phyloP scores from a whole-genome alignment of 129 eudicot species.

The Smallanthus sonchifolius region DNA sequence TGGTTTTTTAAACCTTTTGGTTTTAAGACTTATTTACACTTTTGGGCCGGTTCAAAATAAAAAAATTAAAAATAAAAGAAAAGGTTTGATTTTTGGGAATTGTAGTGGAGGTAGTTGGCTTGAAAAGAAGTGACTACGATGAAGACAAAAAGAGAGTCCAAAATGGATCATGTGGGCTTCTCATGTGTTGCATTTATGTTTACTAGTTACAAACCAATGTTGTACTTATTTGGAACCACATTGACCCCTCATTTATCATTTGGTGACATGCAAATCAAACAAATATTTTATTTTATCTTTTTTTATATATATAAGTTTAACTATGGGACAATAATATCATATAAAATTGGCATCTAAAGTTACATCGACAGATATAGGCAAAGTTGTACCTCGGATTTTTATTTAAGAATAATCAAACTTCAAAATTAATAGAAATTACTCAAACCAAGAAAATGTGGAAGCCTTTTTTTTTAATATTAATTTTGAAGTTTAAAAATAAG shows the following conservation, averaged over 20 bases:
- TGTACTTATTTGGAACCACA: conserved; percentile 2
- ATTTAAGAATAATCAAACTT: too few relatives aligned
- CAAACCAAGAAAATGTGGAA: too few relatives aligned
- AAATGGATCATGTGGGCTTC: conserved; percentile 20
- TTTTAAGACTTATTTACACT: neutral
- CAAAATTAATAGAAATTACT: too few relatives aligned
- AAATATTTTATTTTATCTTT: neutral
- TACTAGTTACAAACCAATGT: neutral
- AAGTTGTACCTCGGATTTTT: too few relatives aligned
- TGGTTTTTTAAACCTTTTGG: neutral
- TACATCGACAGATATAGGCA: too few relatives aligned
- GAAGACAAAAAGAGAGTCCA: conserved; percentile 16
- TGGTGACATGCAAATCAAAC: neutral
- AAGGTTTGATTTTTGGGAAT: too few relatives aligned
- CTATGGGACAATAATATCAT: neutral
- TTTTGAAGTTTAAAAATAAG: too few relatives aligned
- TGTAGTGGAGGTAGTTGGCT: conserved; percentile 14
- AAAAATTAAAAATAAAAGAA: too few relatives aligned
- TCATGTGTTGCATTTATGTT: conserved; percentile 2
- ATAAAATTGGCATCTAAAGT: neutral
- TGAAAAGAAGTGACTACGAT: conserved; percentile 10
- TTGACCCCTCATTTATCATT: conserved; percentile 6
- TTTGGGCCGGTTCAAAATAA: too few relatives aligned
- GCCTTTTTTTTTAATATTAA: too few relatives aligned
- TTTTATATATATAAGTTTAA: too few relatives aligned